Percentiles rank a stretch among this genome's conserved stretches.
Conservation (phyloP, 1,284 basidiomycete genomes). For the Cutaneotrichosporon cyanovorans region DNA sequence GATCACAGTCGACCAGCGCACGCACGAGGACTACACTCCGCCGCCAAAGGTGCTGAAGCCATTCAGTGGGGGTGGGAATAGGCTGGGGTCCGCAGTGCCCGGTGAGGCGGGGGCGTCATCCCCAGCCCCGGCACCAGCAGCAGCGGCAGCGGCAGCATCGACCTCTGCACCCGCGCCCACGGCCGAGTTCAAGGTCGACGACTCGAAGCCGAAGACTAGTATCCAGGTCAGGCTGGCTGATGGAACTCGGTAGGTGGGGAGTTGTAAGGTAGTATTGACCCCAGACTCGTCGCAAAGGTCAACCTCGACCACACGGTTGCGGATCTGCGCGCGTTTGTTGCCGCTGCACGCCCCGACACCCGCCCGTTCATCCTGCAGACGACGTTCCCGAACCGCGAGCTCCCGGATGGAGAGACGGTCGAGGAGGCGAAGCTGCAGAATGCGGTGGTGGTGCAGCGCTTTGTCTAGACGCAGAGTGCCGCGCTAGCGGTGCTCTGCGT, state of each 20-base stretch:
- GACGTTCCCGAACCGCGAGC: conserved; percentile 72
- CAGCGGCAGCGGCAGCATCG: not conserved
- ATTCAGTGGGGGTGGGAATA: conserved; percentile 71
- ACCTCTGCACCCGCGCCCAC: not conserved
- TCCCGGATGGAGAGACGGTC: conserved; percentile 65
- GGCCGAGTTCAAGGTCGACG: conserved; percentile 43
- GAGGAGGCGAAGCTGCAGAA: conserved; percentile 67
- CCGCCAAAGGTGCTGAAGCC: conserved; percentile 47
- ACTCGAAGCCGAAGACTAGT: conserved; percentile 68
- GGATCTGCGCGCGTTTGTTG: conserved; percentile 80
- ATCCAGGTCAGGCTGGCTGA: conserved; percentile 85
- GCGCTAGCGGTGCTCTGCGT: no score
- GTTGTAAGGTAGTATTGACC: not conserved
- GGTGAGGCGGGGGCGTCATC: conserved; percentile 1
- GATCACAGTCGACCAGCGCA: conserved; percentile 68
- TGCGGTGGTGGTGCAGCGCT: conserved; percentile 79
- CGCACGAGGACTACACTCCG: conserved; percentile 62
- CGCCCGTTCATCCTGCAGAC: conserved; percentile 70
- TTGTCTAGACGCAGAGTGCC: no score
- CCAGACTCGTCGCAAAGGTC: conserved; percentile 53
- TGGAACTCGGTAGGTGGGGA: conserved; percentile 54
- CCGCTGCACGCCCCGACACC: conserved; percentile 77
- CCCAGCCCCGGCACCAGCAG: not conserved
- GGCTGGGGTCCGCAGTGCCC: conserved; percentile 55
- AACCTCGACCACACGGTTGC: conserved; percentile 85